phyloP scores from a whole-genome alignment of 139 green algal species.

The Coccomyxa sp. region DNA sequence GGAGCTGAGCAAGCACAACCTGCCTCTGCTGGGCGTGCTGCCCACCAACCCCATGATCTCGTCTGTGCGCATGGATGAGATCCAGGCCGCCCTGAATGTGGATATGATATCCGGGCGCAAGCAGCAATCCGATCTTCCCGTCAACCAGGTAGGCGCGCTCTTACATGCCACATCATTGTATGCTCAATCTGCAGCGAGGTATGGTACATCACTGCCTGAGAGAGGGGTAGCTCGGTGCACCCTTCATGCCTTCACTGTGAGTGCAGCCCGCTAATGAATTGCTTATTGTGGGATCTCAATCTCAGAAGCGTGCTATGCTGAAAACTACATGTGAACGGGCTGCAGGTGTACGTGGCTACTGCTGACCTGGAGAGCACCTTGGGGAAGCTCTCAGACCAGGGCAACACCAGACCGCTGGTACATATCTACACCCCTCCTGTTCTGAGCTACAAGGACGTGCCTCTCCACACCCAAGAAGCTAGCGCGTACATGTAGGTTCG shows the following conservation, averaged over 20 bases:
- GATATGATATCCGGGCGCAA: slow-evolving; percentile 49
- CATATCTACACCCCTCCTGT: too few species aligned
- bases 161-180: too few species aligned
- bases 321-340: slow-evolving; percentile 32
- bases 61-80: slow-evolving; percentile 62
- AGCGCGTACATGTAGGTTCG: too few species aligned
- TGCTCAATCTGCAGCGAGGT: too few species aligned
- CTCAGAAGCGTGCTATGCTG: too few species aligned
- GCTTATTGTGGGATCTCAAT: too few species aligned
- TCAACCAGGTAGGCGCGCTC: not conserved
- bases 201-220: too few species aligned
- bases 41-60: slow-evolving; percentile 48
- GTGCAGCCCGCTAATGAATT: too few species aligned
- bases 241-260: too few species aligned
- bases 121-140: slow-evolving; percentile 31
- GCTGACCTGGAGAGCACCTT: slow-evolving; percentile 26
- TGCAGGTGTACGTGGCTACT: slow-evolving; percentile 31
- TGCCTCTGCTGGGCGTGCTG: slow-evolving; percentile 59
- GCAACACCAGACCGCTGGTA: slow-evolving; percentile 25
- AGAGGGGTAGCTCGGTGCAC: too few species aligned
- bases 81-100: slow-evolving; percentile 43
- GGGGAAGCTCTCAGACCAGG: slow-evolving; percentile 45
- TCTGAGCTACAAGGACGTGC: too few species aligned
- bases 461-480: too few species aligned
- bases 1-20: slow-evolving; percentile 22